These are phyloP conservation scores for Alternaria arbusti DNA, from an alignment of 2,329 filamentous ascomycete species.

Conservation along the genomic window DNA sequence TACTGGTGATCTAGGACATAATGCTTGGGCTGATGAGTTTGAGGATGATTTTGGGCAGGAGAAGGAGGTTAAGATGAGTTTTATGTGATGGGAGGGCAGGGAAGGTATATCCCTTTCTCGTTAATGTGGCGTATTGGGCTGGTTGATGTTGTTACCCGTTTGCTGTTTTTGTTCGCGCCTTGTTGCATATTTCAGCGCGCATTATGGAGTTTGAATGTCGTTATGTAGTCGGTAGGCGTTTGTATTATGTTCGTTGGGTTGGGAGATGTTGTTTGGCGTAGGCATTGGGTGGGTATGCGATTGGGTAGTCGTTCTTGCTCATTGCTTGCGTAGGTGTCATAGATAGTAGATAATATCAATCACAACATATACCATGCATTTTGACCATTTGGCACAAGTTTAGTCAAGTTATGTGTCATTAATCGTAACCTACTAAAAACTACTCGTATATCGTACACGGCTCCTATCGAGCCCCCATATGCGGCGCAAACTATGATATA, in stretches of 20 bases:
- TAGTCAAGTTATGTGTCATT: neutral
- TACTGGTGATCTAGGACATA: conserved; percentile 41
- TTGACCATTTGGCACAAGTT: neutral
- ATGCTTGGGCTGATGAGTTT: conserved; percentile 57
- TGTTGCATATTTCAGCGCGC: conserved; percentile 2
- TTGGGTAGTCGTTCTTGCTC: neutral
- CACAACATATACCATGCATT: neutral
- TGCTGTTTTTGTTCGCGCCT: neutral
- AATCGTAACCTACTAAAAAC: neutral
- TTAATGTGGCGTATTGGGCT: neutral
- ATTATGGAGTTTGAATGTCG: neutral
- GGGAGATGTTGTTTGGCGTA: neutral
- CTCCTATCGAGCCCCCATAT: neutral
- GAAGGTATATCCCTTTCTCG: neutral
- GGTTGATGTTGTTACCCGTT: neutral
- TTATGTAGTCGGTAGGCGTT: neutral
- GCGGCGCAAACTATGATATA: neutral
- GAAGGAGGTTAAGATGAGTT: conserved; percentile 58
- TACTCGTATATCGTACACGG: neutral
- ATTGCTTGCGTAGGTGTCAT: neutral
- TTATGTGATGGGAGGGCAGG: conserved; percentile 39
- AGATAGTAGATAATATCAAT: neutral
- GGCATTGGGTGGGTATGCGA: neutral
- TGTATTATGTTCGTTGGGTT: neutral
- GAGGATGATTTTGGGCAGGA: conserved; percentile 56